Evolutionary conservation across 495 filamentous ascomycete genomes (phyloP), one percentile per base, ranked within the genome.

Genomic region (Cetradonia linearis): DNA sequence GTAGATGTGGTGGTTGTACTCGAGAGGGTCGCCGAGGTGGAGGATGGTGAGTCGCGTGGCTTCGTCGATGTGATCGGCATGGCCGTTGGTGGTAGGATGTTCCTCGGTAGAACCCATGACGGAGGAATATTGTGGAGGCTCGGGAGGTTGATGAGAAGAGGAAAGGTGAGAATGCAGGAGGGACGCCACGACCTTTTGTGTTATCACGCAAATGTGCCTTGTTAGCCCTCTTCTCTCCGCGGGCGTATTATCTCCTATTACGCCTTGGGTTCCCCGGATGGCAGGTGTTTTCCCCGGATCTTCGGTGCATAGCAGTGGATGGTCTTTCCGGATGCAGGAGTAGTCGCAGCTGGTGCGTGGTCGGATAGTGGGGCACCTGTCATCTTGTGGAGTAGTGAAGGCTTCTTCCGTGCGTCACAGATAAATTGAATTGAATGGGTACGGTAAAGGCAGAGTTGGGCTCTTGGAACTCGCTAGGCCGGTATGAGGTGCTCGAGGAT

Each of bases 11-110:
- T 74, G 81, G 67, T 87, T 85, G 74, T 85, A 85, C 63, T 80
- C 78, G 64, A 87, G 78, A n/a, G 79, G 74, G 60, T 86, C 84
- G 30, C 85, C 86, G 50, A 89, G 76, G 62, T 87, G 83, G 44
- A 89, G 81, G 46, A 89, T 80, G 44, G 61, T 68, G 53, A 65
- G 69, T 56, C 73, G 74, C 31, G 64, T 28, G 28, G n/a, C 20
- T 9, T 54, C 34, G 28, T 58, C 33, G 40, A 36, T 25, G 36
- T 27, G 38, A 47, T 31, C 49, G 44, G 6, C 13, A 37, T 34
- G 28, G 55, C 34, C 46, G 34, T 61, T 63, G 20, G 47, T 54
- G 50, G 23, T 48, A 11, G 53, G 38, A 33, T 28, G 23, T 14
- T 36, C 3, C 10, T 25, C 23, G 42, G 23, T 25, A 28, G 18